Evolutionary conservation across 768 basidiomycete species (phyloP).

Genomic region (Lanmaoa pseudosensibilis): DNA sequence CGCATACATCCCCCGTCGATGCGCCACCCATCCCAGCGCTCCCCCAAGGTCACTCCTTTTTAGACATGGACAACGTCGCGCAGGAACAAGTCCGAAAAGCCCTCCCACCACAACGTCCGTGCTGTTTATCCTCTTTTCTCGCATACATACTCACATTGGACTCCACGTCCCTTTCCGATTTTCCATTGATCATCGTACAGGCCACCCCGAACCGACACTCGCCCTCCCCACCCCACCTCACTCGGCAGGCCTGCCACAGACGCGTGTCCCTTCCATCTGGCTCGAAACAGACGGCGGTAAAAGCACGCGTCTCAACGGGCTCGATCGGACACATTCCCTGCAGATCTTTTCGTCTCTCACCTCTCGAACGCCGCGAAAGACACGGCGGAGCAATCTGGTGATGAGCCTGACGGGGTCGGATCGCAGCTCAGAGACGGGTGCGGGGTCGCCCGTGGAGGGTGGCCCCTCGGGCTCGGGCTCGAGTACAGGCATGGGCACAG

Average conservation of each 20-base stretch:
- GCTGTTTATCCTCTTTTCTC: not conserved
- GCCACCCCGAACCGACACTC: slow-evolving; percentile 12
- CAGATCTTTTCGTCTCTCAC: slow-evolving; percentile 22
- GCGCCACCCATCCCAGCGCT: slow-evolving; percentile 33
- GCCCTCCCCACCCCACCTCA: slow-evolving; percentile 24
- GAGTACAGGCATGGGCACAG: too few relatives aligned
- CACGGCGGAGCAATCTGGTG: slow-evolving; percentile 29
- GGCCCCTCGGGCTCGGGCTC: not conserved
- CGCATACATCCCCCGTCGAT: slow-evolving; percentile 33
- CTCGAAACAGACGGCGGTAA: slow-evolving; percentile 40
- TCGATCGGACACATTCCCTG: slow-evolving; percentile 24
- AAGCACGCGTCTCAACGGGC: slow-evolving; percentile 8
- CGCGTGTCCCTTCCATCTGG: slow-evolving; percentile 51
- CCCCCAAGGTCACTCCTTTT: slow-evolving; percentile 32
- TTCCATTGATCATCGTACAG: not conserved
- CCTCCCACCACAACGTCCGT: slow-evolving; percentile 19
- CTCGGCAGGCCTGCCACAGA: slow-evolving; percentile 20
- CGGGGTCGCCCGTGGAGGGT: not conserved
- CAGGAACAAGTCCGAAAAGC: slow-evolving; percentile 33
- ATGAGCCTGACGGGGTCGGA: slow-evolving; percentile 22
- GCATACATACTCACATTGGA: not conserved
- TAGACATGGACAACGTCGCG: slow-evolving; percentile 34
- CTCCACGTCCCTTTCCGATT: not conserved
- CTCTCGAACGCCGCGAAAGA: not conserved
- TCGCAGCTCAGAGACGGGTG: not conserved